Evolutionary conservation across 805 yeast species (phyloP), one percentile per base, ranked within the genome.

Genomic region (Saccharomycopsis capsularis): DNA sequence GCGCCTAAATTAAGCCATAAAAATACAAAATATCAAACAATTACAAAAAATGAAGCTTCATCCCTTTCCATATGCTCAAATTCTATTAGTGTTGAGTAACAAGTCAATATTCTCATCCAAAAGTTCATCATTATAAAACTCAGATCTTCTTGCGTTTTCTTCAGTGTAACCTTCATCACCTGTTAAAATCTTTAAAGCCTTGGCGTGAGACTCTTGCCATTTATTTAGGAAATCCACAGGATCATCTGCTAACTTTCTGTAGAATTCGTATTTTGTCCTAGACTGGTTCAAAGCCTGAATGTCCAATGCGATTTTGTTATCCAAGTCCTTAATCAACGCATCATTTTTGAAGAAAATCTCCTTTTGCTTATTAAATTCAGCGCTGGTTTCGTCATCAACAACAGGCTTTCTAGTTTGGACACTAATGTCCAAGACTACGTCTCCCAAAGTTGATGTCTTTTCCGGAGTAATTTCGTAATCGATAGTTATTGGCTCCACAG

Each of bases 81-180:
- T 27, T 40, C 48, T 48, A 19, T 74, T 74, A 18, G 81, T 70
- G 44, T 82, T 82, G 56, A 89, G 68, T 56, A 90, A 71, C 42
- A 88, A 69, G 55, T 85, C 87, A 45, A 91, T 73, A 59, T 88
- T 89, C 58, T 89, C 93, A 53, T 78, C 76, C 48, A 93, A 69
- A 57, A 85, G 69, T 53, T 86, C 87, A 58, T 87, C 90, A 39
- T 80, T 78, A 65, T 85, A 93, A 65, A 83, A 93, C 16, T 81
- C 79, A 2, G 96, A 79, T 59, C 84, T 77, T 68, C 99, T 79
- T 3, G 88, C 95, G 19, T 78, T 71, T 61, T 90, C 97, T 67
- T 91, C 97, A 61, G 81, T 82, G 65, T 81, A 85, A 7, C 90
- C 91, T 58, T 85, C 93, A 58, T 93, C 98, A 56, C 95, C 89